Percentiles rank a stretch among this genome's conserved stretches.
Evolutionary conservation across 495 filamentous ascomycete species (phyloP).

Genomic region (Penicillium antarcticum): DNA sequence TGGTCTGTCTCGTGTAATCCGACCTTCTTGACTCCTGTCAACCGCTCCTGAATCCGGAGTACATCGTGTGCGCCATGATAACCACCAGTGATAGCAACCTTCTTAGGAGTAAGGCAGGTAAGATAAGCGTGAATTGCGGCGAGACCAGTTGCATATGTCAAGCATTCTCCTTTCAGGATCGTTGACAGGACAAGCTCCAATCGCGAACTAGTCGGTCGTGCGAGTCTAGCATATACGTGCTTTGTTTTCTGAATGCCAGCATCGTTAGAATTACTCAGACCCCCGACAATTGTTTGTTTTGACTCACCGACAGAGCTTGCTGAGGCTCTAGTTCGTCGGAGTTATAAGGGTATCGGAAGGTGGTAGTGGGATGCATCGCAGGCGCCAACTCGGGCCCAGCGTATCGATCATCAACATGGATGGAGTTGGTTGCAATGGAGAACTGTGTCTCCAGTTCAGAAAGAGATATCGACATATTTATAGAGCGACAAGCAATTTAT

Average conservation of each 20-base stretch:
- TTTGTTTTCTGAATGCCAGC: not conserved
- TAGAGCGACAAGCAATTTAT: no score
- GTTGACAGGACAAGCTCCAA: not conserved
- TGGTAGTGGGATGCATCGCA: not conserved
- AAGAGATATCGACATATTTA: no score
- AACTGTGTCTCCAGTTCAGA: not conserved
- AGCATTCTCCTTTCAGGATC: conserved; percentile 59
- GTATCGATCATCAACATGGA: not conserved
- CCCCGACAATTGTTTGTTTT: no score
- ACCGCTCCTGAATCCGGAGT: conserved; percentile 60
- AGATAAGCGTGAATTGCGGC: conserved; percentile 79
- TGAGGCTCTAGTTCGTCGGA: not conserved
- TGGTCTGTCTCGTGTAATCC: conserved; percentile 53
- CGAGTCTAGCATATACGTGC: not conserved
- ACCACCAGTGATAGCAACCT: conserved; percentile 68
- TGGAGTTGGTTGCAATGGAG: not conserved
- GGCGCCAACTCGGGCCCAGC: not conserved
- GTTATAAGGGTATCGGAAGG: not conserved
- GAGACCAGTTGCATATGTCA: conserved; percentile 78
- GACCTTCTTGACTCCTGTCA: conserved; percentile 63
- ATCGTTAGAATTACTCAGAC: not conserved
- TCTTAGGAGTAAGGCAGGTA: conserved; percentile 65
- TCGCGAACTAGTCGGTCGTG: not conserved
- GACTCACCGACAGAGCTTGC: not conserved
- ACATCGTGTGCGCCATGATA: conserved; percentile 90